These are phyloP conservation scores for Jackrogersella minutella DNA, from an alignment of 495 filamentous ascomycete species.

Conservation along the genomic window DNA sequence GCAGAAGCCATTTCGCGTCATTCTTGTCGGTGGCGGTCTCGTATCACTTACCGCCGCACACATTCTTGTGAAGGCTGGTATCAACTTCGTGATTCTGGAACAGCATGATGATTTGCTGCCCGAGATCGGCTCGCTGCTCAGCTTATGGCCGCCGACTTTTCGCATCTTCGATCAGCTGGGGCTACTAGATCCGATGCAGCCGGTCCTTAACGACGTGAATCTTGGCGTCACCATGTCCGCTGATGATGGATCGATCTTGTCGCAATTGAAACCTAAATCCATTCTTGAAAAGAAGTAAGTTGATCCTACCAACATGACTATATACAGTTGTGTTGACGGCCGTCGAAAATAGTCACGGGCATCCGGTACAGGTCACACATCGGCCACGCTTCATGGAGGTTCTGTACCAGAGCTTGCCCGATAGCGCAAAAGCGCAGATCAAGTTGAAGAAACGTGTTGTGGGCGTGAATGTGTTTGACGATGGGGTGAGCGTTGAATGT, in stretches of 20 bases:
- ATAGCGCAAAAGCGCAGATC: constrained; percentile 43
- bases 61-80: constrained; percentile 49
- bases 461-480: constrained; percentile 31
- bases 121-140: constrained; percentile 53
- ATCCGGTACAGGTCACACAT: constrained; percentile 45
- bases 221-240: constrained; percentile 38
- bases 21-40: constrained; percentile 63
- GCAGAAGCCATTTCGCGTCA: constrained; percentile 52
- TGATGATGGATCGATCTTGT: constrained; percentile 14
- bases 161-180: constrained; percentile 61
- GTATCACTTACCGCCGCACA: constrained; percentile 60
- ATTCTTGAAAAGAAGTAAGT: constrained; percentile 19
- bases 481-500: constrained; percentile 47
- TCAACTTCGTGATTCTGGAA: constrained; percentile 63
- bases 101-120: constrained; percentile 46
- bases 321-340: not conserved
- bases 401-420: constrained; percentile 48
- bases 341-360: constrained; percentile 43
- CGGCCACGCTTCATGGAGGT: constrained; percentile 47
- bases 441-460: constrained; percentile 47
- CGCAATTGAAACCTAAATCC: not conserved
- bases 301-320: not conserved
- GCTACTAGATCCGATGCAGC: constrained; percentile 43
- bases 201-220: constrained; percentile 19
- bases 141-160: constrained; percentile 42